Evolutionary conservation across 768 basidiomycete species (phyloP).

Genomic region (Russula foetens): DNA sequence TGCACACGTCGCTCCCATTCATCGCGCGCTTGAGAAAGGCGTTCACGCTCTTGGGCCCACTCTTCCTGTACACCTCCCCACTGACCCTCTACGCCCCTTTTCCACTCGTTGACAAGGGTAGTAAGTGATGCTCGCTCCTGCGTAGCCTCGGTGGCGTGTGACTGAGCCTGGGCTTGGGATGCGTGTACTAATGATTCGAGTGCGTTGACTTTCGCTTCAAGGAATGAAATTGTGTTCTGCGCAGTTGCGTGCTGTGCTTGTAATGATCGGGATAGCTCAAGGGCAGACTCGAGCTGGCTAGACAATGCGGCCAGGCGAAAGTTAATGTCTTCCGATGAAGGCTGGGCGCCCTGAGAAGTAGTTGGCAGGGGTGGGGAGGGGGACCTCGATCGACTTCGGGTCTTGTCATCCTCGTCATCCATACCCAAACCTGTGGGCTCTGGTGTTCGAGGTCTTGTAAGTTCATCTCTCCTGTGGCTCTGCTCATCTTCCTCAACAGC

Average conservation of each 20-base stretch:
- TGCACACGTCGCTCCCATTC: conserved; percentile 70
- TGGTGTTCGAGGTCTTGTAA: conserved; percentile 71
- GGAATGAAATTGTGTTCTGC: conserved; percentile 57
- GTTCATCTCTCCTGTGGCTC: conserved; percentile 38
- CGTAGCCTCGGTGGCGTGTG: conserved; percentile 29
- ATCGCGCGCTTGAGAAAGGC: conserved; percentile 61
- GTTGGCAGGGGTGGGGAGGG: conserved; percentile 22
- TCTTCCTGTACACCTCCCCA: conserved; percentile 74
- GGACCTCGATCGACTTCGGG: conserved; percentile 23
- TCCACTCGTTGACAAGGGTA: conserved; percentile 60
- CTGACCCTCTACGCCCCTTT: conserved; percentile 66
- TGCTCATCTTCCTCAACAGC: conserved; percentile 37
- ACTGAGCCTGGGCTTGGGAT: conserved; percentile 34
- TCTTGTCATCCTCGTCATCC: conserved; percentile 38
- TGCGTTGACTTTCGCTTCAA: conserved; percentile 59
- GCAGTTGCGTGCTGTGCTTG: conserved; percentile 74
- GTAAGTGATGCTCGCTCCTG: conserved; percentile 43
- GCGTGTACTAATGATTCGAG: conserved; percentile 63
- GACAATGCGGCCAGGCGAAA: conserved; percentile 54
- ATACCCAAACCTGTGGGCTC: conserved; percentile 62
- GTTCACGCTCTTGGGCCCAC: conserved; percentile 74
- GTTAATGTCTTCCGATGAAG: conserved; percentile 47
- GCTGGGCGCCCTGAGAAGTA: conserved; percentile 19
- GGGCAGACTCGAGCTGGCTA: conserved; percentile 65
- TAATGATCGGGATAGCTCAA: conserved; percentile 62